Evolutionary conservation across 2,329 filamentous ascomycete genomes (phyloP), one percentile per base, ranked within the genome.

Genomic region (Trichoderma gracile): DNA sequence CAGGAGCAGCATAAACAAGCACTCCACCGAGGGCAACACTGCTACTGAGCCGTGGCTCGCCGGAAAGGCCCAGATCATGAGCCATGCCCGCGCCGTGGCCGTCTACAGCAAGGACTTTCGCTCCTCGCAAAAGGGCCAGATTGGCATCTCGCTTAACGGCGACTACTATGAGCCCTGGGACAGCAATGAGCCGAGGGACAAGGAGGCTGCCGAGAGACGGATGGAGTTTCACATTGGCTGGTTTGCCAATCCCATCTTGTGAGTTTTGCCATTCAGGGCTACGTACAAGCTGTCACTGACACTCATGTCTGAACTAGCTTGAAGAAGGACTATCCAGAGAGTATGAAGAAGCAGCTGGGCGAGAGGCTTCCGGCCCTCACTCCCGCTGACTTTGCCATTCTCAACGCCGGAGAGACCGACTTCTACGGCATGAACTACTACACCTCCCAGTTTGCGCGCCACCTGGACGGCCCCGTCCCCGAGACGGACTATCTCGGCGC

Each of bases 381-480:
- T 1, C 40, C 65, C 0, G 65, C 66, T 0, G 76, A 78, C 4
- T 67, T 73, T 30, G 54, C 63, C 6, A 58, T 75, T 0, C 68
- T 77, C 0, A 55, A 65, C 0, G 67, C 68, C 3, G 69, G 71
- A 0, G 69, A 72, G 8, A 71, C 68, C 3, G 72, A 74, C 57
- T 79, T 78, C 58, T 79, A 78, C 64, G 76, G 77, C 49, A 78
- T 78, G 76, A 78, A 79, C 67, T 76, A 74, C 64, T 79, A 79
- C 72, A 78, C 77, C 0, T 74, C 74, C 0, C 74, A 76, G 61
- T 78, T 72, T 60, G 74, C 74, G 1, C 71, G 70, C 2, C 73
- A 76, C 57, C 65, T 69, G 2, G 49, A 68, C 4, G 61, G 43
- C 5, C 68, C 69, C 1, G 68, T 76, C 1, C 61, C 70, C 0